Evolutionary conservation across 352 stramenopile genomes (phyloP), one percentile per base, ranked within the genome.

Genomic region (Pythium phragmiticola): DNA sequence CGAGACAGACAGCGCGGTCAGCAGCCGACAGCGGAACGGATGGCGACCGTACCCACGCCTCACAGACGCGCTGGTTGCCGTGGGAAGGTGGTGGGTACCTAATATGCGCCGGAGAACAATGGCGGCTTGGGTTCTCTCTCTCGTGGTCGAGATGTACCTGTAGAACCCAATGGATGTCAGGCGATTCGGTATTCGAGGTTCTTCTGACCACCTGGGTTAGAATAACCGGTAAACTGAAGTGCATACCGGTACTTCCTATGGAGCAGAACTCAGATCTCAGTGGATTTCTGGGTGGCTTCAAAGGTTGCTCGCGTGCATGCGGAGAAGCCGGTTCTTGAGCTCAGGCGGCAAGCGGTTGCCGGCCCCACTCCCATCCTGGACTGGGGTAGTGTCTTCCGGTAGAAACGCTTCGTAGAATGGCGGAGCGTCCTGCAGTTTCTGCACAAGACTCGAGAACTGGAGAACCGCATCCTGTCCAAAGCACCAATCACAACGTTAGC

Each of bases 401-500:
- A 64, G 4, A 33, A 65, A 62, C 9, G 63, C 56, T 28, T 89
- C 80, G 64, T 76, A 89, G 9, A 76, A 66, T 8, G 68, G 42
- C 2, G 78, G 77, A 0, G 80, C 77, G 34, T 86, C 77, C 42
- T 87, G 76, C 13, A 89, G 50, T 30, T 68, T 80, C 30, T 85
- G 77, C 0, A 89, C 60, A 17, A 89, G 68, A 14, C 76, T 60
- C 1, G 80, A 89, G 42, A 87, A 88, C 51, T 85, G 75, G 57
- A 89, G 48, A 28, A 89, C 48, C 7, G 75, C 81, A 48, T 88
- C 78, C 80, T 89, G 34, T 14, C 7, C 6, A 19, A 4, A 39
- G 19, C 33, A 33, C 36, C 17, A 34, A 49, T 42, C 30, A 57
- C 54, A 51, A 60, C 36, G 6, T 54, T 26, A 54, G 2, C 17